Evolutionary conservation across 2,329 filamentous ascomycete species (phyloP).

Genomic region (Venturia asperata): DNA sequence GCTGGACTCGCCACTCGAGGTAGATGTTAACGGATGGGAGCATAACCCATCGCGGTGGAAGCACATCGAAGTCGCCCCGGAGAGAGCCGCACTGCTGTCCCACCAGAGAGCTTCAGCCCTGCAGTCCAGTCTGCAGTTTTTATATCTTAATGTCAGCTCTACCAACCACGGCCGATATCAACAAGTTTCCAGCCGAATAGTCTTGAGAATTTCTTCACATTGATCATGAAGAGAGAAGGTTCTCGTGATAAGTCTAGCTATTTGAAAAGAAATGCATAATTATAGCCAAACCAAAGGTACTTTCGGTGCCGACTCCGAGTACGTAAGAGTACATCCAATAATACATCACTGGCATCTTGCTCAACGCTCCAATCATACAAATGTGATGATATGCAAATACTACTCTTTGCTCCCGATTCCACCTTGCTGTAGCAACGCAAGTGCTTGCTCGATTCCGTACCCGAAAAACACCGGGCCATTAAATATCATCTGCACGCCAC

Average conservation of each 20-base stretch:
- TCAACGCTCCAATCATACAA: neutral
- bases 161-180: no score
- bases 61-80: neutral
- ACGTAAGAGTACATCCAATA: neutral
- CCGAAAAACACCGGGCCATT: slow-evolving; percentile 93
- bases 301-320: no score
- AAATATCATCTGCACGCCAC: slow-evolving; percentile 65
- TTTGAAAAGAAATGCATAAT: no score
- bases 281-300: no score
- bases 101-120: neutral
- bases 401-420: slow-evolving; percentile 5
- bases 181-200: no score
- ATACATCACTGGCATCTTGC: neutral
- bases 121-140: neutral
- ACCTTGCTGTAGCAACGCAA: slow-evolving; percentile 45
- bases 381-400: neutral
- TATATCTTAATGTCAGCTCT: no score
- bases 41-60: neutral
- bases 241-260: no score
- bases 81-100: neutral
- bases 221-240: no score
- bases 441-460: slow-evolving; percentile 77
- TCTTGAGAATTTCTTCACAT: no score
- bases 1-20: neutral
- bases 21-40: neutral